Evolutionary conservation across 345 rosid genomes (phyloP).

Genomic region (Salix brachista): DNA sequence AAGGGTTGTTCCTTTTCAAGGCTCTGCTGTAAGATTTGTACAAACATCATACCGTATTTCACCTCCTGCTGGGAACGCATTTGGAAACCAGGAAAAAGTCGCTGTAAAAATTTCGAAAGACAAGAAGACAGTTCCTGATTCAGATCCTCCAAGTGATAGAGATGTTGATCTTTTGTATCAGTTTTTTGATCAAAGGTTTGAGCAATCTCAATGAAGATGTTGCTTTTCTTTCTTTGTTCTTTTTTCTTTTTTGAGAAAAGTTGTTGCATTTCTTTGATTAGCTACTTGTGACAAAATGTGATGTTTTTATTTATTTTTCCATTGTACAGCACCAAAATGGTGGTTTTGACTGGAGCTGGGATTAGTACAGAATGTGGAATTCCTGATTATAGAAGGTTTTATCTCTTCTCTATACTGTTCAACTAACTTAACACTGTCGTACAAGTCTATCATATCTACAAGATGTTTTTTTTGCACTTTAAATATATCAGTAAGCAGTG

Average conservation of each 20-base stretch:
- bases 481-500: no score
- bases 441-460: no score
- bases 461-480: no score
- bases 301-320: not conserved
- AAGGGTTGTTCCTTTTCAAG: conserved; percentile 18
- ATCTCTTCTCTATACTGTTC: not conserved
- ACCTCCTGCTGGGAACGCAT: conserved; percentile 21
- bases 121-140: conserved; percentile 65
- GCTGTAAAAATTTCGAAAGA: conserved; percentile 42
- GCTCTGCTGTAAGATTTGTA: conserved; percentile 31
- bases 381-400: conserved; percentile 94
- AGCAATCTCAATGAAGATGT: no score
- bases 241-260: no score
- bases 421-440: no score
- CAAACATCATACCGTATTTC: conserved; percentile 55
- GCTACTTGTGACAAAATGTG: no score
- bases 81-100: conserved; percentile 23
- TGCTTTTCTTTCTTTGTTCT: no score
- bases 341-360: conserved; percentile 89
- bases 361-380: conserved; percentile 92
- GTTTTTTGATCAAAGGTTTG: conserved; percentile 65
- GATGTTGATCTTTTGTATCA: conserved; percentile 57
- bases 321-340: conserved; percentile 53
- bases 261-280: no score
- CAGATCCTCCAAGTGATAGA: conserved; percentile 64